Conservation (phyloP, 176 grass and related monocot species). For the Phoenix roebelenii region DNA sequence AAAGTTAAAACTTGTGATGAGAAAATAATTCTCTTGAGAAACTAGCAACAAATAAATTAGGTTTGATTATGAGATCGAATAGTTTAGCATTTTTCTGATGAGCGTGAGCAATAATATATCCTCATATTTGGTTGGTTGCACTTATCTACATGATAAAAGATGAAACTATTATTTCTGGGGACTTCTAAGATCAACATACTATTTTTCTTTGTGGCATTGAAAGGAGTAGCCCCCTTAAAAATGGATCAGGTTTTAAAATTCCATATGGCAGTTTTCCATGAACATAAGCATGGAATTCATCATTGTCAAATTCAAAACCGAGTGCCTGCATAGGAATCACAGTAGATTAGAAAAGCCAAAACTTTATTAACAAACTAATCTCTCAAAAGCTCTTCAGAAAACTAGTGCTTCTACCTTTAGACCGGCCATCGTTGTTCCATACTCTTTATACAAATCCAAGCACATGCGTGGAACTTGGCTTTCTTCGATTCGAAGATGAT, state of each 20-base stretch:
- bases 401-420: conserved; percentile 35
- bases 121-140: too few species aligned
- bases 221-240: conserved; percentile 50
- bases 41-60: too few species aligned
- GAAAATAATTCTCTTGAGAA: too few species aligned
- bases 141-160: too few species aligned
- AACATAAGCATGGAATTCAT: conserved; percentile 64
- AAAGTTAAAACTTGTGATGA: too few species aligned
- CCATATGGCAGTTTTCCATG: conserved; percentile 70
- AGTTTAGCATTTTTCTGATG: too few species aligned
- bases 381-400: too few species aligned
- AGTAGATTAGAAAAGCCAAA: too few species aligned
- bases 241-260: conserved; percentile 41
- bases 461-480: conserved; percentile 52
- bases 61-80: too few species aligned
- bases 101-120: too few species aligned
- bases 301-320: conserved; percentile 44
- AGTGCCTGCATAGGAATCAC: conserved; percentile 26
- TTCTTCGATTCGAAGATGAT: conserved; percentile 55
- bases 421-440: conserved; percentile 74
- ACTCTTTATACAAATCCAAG: conserved; percentile 59
- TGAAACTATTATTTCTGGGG: too few species aligned
- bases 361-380: too few species aligned
- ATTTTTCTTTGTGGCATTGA: conserved; percentile 67
- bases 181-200: conserved; percentile 17